Percentiles rank a stretch among this genome's conserved stretches.
Conservation (phyloP, 2,329 filamentous ascomycete species). For the Colletotrichum sansevieriae region DNA sequence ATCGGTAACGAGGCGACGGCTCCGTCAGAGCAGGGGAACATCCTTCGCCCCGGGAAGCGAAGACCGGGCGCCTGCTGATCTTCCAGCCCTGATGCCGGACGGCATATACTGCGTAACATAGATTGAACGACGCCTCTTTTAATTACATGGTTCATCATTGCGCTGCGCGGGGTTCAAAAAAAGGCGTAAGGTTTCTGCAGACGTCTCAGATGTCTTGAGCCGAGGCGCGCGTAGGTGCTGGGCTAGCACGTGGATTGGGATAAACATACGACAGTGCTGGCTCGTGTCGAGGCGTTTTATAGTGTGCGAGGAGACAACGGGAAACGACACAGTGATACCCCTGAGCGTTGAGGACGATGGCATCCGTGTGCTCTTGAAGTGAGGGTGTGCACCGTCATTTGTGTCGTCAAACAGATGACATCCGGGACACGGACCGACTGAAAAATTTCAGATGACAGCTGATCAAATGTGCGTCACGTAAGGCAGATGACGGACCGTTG, state of each 20-base stretch:
- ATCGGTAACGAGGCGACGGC: slow-evolving; percentile 33
- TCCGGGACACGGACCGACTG: slow-evolving; percentile 29
- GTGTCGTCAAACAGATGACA: slow-evolving; percentile 23
- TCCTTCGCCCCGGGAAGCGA: slow-evolving; percentile 50
- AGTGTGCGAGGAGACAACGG: neutral
- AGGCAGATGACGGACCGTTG: neutral
- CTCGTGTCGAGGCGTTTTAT: neutral
- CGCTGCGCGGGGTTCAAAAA: slow-evolving; percentile 9
- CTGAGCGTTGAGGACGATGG: slow-evolving; percentile 2
- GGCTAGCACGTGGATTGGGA: slow-evolving; percentile 16
- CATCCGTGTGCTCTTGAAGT: neutral
- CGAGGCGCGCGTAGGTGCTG: slow-evolving; percentile 20
- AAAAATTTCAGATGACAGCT: slow-evolving; percentile 23
- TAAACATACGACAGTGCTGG: neutral
- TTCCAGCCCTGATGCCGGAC: too few relatives aligned
- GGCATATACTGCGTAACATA: too few relatives aligned
- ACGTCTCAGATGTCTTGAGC: slow-evolving; percentile 34
- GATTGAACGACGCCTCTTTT: neutral
- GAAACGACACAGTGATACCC: slow-evolving; percentile 1
- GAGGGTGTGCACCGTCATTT: slow-evolving; percentile 25
- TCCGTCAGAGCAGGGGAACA: slow-evolving; percentile 43
- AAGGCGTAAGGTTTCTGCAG: slow-evolving; percentile 20
- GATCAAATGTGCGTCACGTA: slow-evolving; percentile 14
- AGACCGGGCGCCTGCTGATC: slow-evolving; percentile 46
- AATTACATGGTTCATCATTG: slow-evolving; percentile 11